Conservation (phyloP, 768 basidiomycete genomes). For the Collybiopsis luxurians region DNA sequence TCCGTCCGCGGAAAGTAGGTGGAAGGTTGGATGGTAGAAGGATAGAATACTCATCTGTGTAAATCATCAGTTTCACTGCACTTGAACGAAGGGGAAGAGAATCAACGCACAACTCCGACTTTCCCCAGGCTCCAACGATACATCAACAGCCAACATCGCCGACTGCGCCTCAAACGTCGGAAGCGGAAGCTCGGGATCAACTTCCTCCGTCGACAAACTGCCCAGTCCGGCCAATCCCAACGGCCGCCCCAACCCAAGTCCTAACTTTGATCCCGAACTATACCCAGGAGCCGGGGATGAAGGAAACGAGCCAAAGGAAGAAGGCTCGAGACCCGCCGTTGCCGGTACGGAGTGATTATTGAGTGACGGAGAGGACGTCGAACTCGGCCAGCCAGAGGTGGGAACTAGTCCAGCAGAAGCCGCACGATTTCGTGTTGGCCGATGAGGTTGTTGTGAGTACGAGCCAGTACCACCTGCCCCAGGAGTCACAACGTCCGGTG, state of each 20-base stretch:
- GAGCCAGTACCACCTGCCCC: slow-evolving; percentile 23
- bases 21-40: slow-evolving; percentile 77
- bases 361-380: slow-evolving; percentile 15
- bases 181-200: slow-evolving; percentile 64
- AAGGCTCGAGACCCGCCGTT: background rate
- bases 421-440: background rate
- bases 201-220: slow-evolving; percentile 29
- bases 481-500: background rate
- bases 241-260: slow-evolving; percentile 4
- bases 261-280: background rate
- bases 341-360: background rate
- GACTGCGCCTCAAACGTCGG: slow-evolving; percentile 87
- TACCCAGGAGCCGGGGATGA: background rate
- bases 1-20: slow-evolving; percentile 85
- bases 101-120: slow-evolving; percentile 66
- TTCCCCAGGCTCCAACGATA: slow-evolving; percentile 82
- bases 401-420: slow-evolving; percentile 11
- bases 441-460: slow-evolving; percentile 33
- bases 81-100: background rate
- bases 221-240: background rate
- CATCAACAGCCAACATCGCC: slow-evolving; percentile 86
- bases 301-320: slow-evolving; percentile 17
- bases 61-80: background rate
- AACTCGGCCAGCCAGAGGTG: slow-evolving; percentile 8
- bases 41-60: slow-evolving; percentile 75